These are phyloP conservation scores for Kernera saxatilis DNA, from an alignment of 345 rosid species.

Conservation along the genomic window DNA sequence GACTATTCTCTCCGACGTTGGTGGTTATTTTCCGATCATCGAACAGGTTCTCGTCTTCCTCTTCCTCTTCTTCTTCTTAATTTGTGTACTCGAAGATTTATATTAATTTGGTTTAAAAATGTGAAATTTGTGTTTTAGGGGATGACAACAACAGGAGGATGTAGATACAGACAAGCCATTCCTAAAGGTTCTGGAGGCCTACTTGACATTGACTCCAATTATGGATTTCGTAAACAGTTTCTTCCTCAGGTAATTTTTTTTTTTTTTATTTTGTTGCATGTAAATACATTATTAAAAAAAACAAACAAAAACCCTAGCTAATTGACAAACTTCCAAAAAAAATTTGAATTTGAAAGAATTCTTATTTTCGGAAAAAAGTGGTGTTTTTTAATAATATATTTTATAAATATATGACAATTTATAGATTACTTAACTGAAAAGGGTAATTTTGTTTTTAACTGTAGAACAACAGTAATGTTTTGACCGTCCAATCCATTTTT, in stretches of 20 bases:
- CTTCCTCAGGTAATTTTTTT: conserved; percentile 66
- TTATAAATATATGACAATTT: no score
- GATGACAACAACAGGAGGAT: conserved; percentile 57
- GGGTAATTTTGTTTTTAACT: no score
- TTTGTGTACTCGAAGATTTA: neutral
- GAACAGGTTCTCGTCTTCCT: conserved; percentile 57
- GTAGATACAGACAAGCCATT: conserved; percentile 85
- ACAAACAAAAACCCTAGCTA: no score
- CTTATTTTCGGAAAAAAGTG: no score
- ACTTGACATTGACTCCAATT: conserved; percentile 59
- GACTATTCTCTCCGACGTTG: conserved; percentile 63
- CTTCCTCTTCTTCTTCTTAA: neutral
- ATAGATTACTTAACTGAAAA: no score
- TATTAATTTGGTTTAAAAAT: neutral
- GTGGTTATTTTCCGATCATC: conserved; percentile 89
- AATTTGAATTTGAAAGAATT: no score
- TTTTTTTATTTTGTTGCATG: no score
- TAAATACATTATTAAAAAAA: no score
- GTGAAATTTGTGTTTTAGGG: conserved; percentile 38
- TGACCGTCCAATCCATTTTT: no score
- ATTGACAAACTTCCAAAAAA: no score
- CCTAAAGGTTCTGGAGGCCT: conserved; percentile 71
- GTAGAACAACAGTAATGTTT: no score
- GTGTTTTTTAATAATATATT: no score
- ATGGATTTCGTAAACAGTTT: conserved; percentile 65